phyloP scores from a whole-genome alignment of 2,329 filamentous ascomycete species.

The Dactylellina parvicollis region DNA sequence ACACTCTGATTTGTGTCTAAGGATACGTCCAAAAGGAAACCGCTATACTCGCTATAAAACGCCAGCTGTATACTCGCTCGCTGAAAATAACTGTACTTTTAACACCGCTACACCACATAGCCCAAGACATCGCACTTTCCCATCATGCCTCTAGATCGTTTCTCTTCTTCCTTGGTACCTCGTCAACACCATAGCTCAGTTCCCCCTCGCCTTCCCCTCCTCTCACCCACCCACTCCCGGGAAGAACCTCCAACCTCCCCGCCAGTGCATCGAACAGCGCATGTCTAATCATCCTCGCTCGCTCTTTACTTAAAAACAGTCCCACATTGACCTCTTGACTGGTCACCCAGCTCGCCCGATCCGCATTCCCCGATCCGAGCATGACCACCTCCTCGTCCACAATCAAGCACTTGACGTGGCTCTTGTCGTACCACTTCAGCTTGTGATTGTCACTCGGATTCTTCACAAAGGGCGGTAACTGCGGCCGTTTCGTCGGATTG shows the following conservation, averaged over 20 bases:
- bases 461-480: slow-evolving; percentile 40
- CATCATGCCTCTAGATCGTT: slow-evolving; percentile 16
- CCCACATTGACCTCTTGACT: slow-evolving; percentile 82
- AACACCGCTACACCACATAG: background rate
- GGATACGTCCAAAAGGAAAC: too few relatives aligned
- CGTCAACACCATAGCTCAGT: slow-evolving; percentile 35
- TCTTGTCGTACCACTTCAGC: slow-evolving; percentile 70
- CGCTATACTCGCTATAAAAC: background rate
- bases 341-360: slow-evolving; percentile 85
- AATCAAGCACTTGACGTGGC: slow-evolving; percentile 80
- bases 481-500: slow-evolving; percentile 26
- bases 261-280: slow-evolving; percentile 49
- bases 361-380: slow-evolving; percentile 83
- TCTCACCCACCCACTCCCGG: slow-evolving; percentile 37
- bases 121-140: background rate
- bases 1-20: too few relatives aligned
- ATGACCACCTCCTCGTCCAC: slow-evolving; percentile 75
- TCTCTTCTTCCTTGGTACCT: slow-evolving; percentile 22
- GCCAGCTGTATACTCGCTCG: slow-evolving; percentile 10
- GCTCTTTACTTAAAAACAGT: slow-evolving; percentile 62
- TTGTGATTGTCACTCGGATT: slow-evolving; percentile 35
- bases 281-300: slow-evolving; percentile 60
- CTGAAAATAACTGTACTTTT: background rate
- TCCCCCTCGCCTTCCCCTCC: slow-evolving; percentile 29
- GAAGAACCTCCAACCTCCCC: slow-evolving; percentile 49